Percentiles rank a stretch among this genome's conserved stretches.
phyloP scores from a whole-genome alignment of 139 green algal genomes.

The Pycnococcus provasolii region DNA sequence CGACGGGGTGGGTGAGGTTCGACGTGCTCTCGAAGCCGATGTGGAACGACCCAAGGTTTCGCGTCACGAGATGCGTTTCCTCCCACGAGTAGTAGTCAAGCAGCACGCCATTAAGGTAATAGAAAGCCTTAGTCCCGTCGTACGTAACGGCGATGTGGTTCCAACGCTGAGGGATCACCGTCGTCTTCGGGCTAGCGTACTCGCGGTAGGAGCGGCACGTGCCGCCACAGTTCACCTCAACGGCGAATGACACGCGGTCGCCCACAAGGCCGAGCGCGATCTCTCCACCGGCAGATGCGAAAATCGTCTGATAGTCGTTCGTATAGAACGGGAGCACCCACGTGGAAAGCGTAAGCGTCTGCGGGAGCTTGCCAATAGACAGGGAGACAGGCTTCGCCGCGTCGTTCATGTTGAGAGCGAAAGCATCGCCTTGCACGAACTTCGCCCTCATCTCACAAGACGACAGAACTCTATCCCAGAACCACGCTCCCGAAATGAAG shows the following conservation, averaged over 20 bases:
- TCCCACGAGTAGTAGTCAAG: no score
- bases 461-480: no score
- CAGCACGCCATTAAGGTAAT: slow-evolving; percentile 10
- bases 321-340: slow-evolving; percentile 10
- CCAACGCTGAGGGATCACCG: slow-evolving; percentile 1
- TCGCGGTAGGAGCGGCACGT: slow-evolving; percentile 7
- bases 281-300: not conserved
- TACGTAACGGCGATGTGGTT: slow-evolving; percentile 19
- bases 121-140: not conserved
- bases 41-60: no score
- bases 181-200: not conserved
- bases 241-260: not conserved
- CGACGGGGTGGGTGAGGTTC: no score
- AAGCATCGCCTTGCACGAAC: no score
- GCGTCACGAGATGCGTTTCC: no score
- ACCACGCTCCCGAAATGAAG: no score
- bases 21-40: no score
- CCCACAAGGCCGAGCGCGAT: slow-evolving; percentile 10
- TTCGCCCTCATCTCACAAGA: no score
- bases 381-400: not conserved
- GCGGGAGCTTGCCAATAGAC: not conserved
- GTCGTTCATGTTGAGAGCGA: not conserved
- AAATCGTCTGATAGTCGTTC: not conserved
- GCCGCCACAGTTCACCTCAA: slow-evolving; percentile 3
- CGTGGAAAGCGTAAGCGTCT: not conserved